Base-by-base conservation (phyloP, 352 stramenopile genomes). In the Globisporangium nodosum region DNA sequence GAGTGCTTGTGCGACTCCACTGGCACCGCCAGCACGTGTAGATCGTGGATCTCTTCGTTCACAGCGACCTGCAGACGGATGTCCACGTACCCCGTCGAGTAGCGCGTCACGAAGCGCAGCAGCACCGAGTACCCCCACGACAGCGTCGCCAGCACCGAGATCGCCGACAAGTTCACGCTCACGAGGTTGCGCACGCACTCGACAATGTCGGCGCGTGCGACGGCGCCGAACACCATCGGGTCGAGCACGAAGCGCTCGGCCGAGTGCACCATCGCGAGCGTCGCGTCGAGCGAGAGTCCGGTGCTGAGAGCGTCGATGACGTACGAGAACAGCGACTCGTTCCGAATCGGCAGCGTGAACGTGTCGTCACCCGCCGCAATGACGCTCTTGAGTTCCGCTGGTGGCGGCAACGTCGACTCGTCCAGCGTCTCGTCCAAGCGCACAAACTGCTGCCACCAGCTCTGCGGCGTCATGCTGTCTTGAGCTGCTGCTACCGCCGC, bases 121-220 rank as follows among this genome's bases (percentile, higher is more conserved):
- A 74, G 58, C 42, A 83, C 56, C 49, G 73, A 68, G 49, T 71
- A 83, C 8, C 71, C 71, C 73, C 73, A 83, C 12, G 69, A 55
- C 31, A 60, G 70, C 3, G 66, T 54, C 48, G 74, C 61, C 37
- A 80, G 59, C 62, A 70, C 54, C 30, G 63, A 61, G 45, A 83
- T 67, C 39, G 61, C 62, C 18, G 70, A 62, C 24, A 83, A 48
- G 43, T 83, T 83, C 21, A 71, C 50, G 3, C 52, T 63, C 43
- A 70, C 58, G n/a, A 83, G 52, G 24, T 70, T 63, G 35, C 73
- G 73, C 0, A 83, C 63, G 13, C 61, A 59, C 11, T 58, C 51
- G 43, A 65, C 45, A n/a, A 76, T 42, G 52, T 76, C 63, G 2
- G 54, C 40, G 31, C 58, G 48, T 9, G 60, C 60, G 35, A 68